Evolutionary conservation across 1,284 basidiomycete genomes (phyloP), one percentile per base, ranked within the genome.

Genomic region (Agroathelia rolfsii): DNA sequence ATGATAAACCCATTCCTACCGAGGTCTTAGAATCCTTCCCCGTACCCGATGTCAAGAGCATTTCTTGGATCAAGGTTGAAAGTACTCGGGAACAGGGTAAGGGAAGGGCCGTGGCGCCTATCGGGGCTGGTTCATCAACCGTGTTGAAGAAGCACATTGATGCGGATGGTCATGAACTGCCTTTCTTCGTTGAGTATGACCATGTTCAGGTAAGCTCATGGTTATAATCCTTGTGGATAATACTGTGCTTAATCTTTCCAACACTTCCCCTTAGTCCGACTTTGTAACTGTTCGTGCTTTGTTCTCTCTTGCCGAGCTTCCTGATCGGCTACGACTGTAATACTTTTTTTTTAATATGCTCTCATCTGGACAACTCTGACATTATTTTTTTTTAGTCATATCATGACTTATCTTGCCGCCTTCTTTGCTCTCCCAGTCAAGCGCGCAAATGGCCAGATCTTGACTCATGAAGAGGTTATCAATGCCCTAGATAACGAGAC

Each of bases 11-110:
- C 7, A 90, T 96, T 38, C 94, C 94, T 4, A 62, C 64, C 6
- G 73, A 87, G 24, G 67, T 96, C 41, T 59, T 97, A 24, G 81
- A 75, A 3, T 63, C 72, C 13, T 98, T 97, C 69, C 80, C 83
- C 11, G 76, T 94, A 19, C 92, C 92, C 0, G 72, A 83, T 46
- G 84, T 93, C 14, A 78, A 82, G 47, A 86, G 77, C 41, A 93
- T 99, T 47, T 76, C 83, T 5, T 98, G 94, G 92, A 93, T 98
- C 38, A 77, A 85, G 1, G 92, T 98, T 2, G 76, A 92, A 46
- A 94, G 79, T 39, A 55, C 73, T 11, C 80, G 80, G 50, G 76
- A 86, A 48, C 53, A 60, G 17, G 73, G 71, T 21, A 58, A 53
- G 29, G 67, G 70, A 11, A 57, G 72, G 34, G 41, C 49, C 21